Conservation (phyloP, 164 flowering plant genomes). For the Nymphaea thermarum region DNA sequence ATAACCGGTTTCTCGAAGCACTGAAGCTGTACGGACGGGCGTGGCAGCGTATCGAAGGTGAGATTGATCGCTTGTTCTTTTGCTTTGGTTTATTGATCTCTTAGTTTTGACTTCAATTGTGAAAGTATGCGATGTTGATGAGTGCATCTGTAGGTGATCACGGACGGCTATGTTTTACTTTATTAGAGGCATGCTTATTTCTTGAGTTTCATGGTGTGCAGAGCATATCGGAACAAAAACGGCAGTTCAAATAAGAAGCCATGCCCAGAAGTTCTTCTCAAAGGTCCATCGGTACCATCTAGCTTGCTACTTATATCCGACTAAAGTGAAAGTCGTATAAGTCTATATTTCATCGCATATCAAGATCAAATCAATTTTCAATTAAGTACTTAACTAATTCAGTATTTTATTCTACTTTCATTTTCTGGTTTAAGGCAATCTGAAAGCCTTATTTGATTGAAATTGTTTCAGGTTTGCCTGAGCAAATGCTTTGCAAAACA, state of each 20-base stretch:
- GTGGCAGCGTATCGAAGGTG: conserved; percentile 98
- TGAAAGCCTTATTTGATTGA: too few species aligned
- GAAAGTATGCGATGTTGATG: not conserved
- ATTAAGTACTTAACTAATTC: too few species aligned
- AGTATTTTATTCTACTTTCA: too few species aligned
- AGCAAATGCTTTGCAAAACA: too few species aligned
- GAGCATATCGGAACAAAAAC: conserved; percentile 98
- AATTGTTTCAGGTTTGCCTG: too few species aligned
- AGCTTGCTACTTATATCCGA: conserved; percentile 4
- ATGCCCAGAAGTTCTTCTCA: conserved; percentile 96
- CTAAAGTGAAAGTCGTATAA: not conserved
- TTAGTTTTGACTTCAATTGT: not conserved
- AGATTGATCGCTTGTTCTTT: conserved; percentile 2
- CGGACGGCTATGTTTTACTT: conserved; percentile 9
- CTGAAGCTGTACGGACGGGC: conserved; percentile 89
- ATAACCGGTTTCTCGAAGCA: conserved; percentile 83
- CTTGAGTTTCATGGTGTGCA: conserved; percentile 25
- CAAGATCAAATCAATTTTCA: too few species aligned
- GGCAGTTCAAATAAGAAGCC: conserved; percentile 98
- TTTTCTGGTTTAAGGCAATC: too few species aligned
- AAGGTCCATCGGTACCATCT: conserved; percentile 66
- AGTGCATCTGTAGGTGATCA: too few species aligned
- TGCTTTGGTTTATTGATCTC: not conserved
- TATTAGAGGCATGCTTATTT: conserved; percentile 11
- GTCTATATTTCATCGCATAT: too few species aligned